Evolutionary conservation across 2,329 filamentous ascomycete genomes (phyloP), one percentile per base, ranked within the genome.

Genomic region (Aspergillus neoniger): DNA sequence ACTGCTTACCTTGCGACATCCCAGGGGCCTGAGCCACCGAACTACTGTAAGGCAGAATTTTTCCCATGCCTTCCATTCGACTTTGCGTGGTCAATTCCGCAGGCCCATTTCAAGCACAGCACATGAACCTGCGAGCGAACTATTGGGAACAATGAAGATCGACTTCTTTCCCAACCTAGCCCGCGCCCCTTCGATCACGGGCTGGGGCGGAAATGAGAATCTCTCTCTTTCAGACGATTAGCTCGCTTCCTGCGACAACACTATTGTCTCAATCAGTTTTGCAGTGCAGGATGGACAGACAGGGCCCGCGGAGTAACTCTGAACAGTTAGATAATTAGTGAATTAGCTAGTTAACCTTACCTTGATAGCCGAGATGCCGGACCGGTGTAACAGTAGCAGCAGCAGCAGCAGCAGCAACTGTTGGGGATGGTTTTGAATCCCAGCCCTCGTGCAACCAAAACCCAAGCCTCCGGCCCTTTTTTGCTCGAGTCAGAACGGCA

Each of bases 241-340:
- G 41, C 53, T 55, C 53, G 53, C 53, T 21, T 55, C 39, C 23
- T 55, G 53, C 39, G 25, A 47, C 39, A 47, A 28, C n/a, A 47
- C 53, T n/a, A 44, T 44, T 55, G 39, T 55, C 53, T 47, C 53
- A 23, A 15, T 32, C 53, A 23, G 41, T 36, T 36, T 50, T 49
- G 44, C 44, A 43, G 52, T 38, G 15, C 38, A 44, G 38, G 17
- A 36, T 12, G 21, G 32, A 5, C 32, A 36, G 32, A 36, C 32
- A 6, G 32, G 32, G 32, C 32, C 21, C 25, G 17, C 39, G 25
- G 43, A 44, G 53, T 36, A 36, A 36, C 23, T 55, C 12, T 32
- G 23, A 30, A 21, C 30, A 23, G n/a, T 19, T 30, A 30, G 10
- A 10, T 30, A 4, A 12, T 12, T 12, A 12, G 28, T 30, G 10